Evolutionary conservation across 2,329 filamentous ascomycete genomes (phyloP), one percentile per base, ranked within the genome.

Genomic region (Aureobasidium zeae): DNA sequence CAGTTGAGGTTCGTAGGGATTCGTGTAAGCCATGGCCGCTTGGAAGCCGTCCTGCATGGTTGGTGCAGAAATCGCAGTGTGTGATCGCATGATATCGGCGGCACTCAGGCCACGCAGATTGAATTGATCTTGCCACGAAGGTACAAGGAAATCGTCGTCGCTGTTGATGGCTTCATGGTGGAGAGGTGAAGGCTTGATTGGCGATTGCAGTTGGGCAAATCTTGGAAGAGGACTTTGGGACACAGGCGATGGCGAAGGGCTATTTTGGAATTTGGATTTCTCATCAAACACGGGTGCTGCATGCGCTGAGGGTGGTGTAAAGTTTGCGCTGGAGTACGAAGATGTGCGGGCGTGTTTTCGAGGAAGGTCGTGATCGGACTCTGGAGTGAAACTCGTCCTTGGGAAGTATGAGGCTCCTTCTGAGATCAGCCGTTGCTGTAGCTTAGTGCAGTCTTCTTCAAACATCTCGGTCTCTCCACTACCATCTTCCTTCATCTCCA

Each of bases 391-490:
- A 33, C 67, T 68, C 43, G 72, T 66, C 47, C 70, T 69, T 12
- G 42, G 52, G 57, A 70, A 71, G 45, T 63, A 68, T 15, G 67
- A 65, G 21, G 69, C 65, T n/a, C 71, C 73, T 30, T 69, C 64
- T 20, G 69, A 68, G 48, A 76, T 65, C 29, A 79, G 55, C 31
- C 69, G 67, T 44, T 72, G 67, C 54, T 79, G 75, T 58, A 79
- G 64, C 20, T 66, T 62, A 26, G 66, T 65, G 46, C 69, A 65
- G 56, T 77, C 71, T 45, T 80, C 77, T 54, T 80, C 75, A 51
- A 80, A 80, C 3, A 60, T 63, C 47, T 70, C 68, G 37, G 66
- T 57, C n/a, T 68, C 63, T 9, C 53, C 53, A 16, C 48, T 52
- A 11, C 70, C 65, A 42, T 75, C 71, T 19, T 58, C 64, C 45